phyloP scores from a whole-genome alignment of 768 basidiomycete genomes.

The Pisolithus sp. region DNA sequence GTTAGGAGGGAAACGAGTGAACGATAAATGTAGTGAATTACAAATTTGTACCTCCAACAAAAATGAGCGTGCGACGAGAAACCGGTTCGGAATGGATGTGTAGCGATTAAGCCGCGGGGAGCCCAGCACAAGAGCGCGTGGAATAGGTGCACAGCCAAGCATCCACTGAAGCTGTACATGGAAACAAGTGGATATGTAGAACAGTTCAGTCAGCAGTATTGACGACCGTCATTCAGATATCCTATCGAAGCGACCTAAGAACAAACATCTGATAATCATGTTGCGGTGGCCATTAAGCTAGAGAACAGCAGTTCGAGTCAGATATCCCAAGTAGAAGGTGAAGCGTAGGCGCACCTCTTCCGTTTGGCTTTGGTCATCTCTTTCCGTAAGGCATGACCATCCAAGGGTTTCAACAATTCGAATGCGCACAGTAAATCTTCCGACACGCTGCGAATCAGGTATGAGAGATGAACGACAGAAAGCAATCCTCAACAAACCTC shows the following conservation, averaged over 20 bases:
- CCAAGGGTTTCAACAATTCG: conserved; percentile 92
- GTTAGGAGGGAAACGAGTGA: conserved; percentile 20
- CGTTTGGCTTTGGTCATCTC: conserved; percentile 99
- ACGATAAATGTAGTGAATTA: conserved; percentile 24
- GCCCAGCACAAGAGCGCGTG: conserved; percentile 11
- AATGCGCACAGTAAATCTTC: conserved; percentile 97
- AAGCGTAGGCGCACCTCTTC: conserved; percentile 61
- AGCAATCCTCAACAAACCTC: conserved; percentile 48
- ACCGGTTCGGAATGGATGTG: conserved; percentile 13
- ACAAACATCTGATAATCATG: conserved; percentile 11
- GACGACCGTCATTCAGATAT: conserved; percentile 1
- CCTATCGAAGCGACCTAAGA: conserved; percentile 2
- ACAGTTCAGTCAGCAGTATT: conserved; percentile 8
- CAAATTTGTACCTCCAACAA: conserved; percentile 26
- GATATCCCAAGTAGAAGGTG: background rate
- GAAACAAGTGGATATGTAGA: background rate
- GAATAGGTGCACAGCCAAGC: conserved; percentile 4
- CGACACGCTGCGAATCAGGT: conserved; percentile 58
- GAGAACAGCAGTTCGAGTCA: conserved; percentile 1
- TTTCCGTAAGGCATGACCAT: conserved; percentile 89
- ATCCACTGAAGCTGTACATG: background rate
- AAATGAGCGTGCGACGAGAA: conserved; percentile 19
- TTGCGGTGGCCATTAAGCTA: conserved; percentile 30
- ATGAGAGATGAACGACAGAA: conserved; percentile 5
- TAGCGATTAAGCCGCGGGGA: conserved; percentile 18